Base-by-base conservation (phyloP, 108 stramenopile species). In the Fistulifera solaris region DNA sequence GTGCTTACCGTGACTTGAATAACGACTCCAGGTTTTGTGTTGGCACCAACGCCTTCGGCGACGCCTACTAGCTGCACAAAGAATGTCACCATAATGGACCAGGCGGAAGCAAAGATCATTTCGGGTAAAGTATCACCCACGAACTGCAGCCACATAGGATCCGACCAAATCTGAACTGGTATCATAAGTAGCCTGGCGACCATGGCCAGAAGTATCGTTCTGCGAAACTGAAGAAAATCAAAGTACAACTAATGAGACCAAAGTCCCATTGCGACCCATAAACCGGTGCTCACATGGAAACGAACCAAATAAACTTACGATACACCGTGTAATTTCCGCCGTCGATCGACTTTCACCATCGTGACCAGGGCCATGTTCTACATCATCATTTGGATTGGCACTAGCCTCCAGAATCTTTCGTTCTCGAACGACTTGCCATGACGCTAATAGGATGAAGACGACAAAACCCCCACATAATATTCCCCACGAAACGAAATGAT, bases 1-100 rank as follows among this genome's bases (percentile, higher is more conserved):
- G 31, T 8, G 3, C 31, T 35, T 35, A 35, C 31, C 8, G 58
- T 59, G 27, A 16, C 48, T 24, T 51, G 51, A 26, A 67, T 58
- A 27, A 63, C 65, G 39, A 56, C 38, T 1, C 68, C 61, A 39
- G 59, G 45, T 18, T 13, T 61, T 21, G 65, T 48, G 26, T 39
- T 56, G 24, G 47, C 48, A 6, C 47, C 56, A 2, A 58, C 50
- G 0, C 77, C 77, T 18, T 56, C 46, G 3, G 71, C 77, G 17
- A 67, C 57, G 10, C 71, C 77, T 2, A 78, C 77, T 28, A 78
- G 35, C 51, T 73, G 77, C 10, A 72, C 71, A 66, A 78, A 78
- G 51, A 78, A 78, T 6, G 43, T 68, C 1, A 78, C 77, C 43
- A 78, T 27, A 47, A 72, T 47, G 5, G 68, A 69, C 77, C 77